Evolutionary conservation across 129 eudicot species (phyloP), one percentile per base, ranked within the genome.

Genomic region (Lonicera japonica): DNA sequence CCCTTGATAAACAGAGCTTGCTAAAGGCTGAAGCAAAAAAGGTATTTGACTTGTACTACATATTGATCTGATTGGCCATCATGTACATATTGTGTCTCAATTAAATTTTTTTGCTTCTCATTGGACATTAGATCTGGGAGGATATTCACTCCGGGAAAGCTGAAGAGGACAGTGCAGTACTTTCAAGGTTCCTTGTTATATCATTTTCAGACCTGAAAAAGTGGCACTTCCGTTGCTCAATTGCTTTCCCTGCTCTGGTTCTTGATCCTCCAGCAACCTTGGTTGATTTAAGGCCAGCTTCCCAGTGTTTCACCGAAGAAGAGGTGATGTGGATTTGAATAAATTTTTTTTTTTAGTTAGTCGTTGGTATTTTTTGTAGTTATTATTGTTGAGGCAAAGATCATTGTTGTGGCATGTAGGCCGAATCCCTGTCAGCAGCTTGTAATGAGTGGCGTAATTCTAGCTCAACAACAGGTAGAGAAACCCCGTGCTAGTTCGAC

Each of bases 171-270:
- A 22, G 84, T 65, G 66, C 87, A 45, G 51, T 84, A 58, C 90
- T 90, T 66, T 77, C 70, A 39, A 87, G 95, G 71, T 91, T 91
- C 62, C 79, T 87, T 75, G 68, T 91, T 68, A 72, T 91, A 63
- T 75, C 98, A 61, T 91, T 87, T 76, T 91, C 96, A 2, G 98
- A 91, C 83, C 79, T 91, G 56, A 91, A 91, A 77, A 80, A 80
- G 23, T 91, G 90, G 82, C 70, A 74, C 54, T 91, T 91, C 48
- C 71, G 80, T 75, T 91, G 87, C 68, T 76, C 82, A 77, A 78
- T 87, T 82, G 96, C 96, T 38, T 91, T 87, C 70, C 98, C 98
- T 65, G 95, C 88, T 68, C 54, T 91, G 69, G 79, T 73, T 54
- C 80, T 87, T 71, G 81, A 87, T 63, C 96, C 96, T 54, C 98